A percentile compares a stretch with the other conserved stretches of the same genome.
phyloP scores from a whole-genome alignment of 148 eudicot genomes.

The Chenopodium album region DNA sequence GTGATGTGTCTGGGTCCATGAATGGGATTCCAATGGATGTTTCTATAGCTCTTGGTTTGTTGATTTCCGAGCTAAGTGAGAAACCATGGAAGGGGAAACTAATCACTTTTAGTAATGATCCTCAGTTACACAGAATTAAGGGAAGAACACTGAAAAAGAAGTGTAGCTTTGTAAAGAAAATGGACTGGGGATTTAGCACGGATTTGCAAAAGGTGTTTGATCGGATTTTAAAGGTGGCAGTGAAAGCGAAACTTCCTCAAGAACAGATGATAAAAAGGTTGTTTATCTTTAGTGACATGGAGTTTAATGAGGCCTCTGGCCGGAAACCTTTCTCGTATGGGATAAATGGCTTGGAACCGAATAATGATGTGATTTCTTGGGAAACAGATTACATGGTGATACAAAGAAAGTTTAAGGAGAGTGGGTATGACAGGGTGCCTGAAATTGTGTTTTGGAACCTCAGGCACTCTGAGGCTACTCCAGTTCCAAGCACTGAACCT shows the following conservation, averaged over 20 bases:
- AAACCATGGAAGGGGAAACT: slow-evolving; percentile 36
- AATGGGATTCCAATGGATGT: not conserved
- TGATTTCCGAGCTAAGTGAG: slow-evolving; percentile 26
- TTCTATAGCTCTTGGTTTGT: slow-evolving; percentile 30
- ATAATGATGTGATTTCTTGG: not conserved
- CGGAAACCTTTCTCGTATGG: not conserved
- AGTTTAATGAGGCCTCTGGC: not conserved
- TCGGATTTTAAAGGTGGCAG: slow-evolving; percentile 26
- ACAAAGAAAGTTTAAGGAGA: slow-evolving; percentile 18
- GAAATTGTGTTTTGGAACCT: slow-evolving; percentile 48
- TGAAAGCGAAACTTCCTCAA: not conserved
- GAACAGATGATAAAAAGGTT: not conserved
- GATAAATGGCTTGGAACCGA: too few species aligned
- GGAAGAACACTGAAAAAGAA: slow-evolving; percentile 6
- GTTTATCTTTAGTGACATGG: not conserved
- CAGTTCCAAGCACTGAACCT: slow-evolving; percentile 24
- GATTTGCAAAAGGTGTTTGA: slow-evolving; percentile 38
- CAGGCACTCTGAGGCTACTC: slow-evolving; percentile 42
- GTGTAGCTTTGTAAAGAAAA: not conserved
- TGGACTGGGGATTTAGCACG: slow-evolving; percentile 28
- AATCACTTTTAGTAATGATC: slow-evolving; percentile 26
- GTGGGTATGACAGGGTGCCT: slow-evolving; percentile 7
- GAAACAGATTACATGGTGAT: slow-evolving; percentile 9
- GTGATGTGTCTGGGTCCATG: slow-evolving; percentile 8
- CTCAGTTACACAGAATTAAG: slow-evolving; percentile 26